These are phyloP conservation scores for Elsinoe australis DNA, from an alignment of 2,329 filamentous ascomycete species.

Conservation along the genomic window DNA sequence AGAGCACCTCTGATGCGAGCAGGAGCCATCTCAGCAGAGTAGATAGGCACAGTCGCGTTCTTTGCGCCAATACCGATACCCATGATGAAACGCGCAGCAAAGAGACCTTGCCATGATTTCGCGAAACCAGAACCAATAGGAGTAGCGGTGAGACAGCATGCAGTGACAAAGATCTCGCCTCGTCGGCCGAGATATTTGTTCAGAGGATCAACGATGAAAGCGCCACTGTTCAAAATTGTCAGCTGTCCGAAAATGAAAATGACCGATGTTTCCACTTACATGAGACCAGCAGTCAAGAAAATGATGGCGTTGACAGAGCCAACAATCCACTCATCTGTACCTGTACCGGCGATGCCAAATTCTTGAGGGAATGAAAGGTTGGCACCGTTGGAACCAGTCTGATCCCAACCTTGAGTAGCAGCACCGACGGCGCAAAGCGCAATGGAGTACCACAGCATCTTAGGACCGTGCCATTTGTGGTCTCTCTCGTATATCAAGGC, in stretches of 20 bases:
- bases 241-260: neutral
- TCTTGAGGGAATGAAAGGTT: slow-evolving; percentile 26
- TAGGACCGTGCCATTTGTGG: slow-evolving; percentile 61
- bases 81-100: slow-evolving; percentile 62
- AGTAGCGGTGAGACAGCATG: slow-evolving; percentile 54
- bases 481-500: slow-evolving; percentile 54
- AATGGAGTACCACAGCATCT: slow-evolving; percentile 58
- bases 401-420: slow-evolving; percentile 29
- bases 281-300: slow-evolving; percentile 39
- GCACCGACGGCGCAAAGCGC: slow-evolving; percentile 38
- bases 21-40: slow-evolving; percentile 39
- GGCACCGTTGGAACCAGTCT: slow-evolving; percentile 29
- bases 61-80: slow-evolving; percentile 49
- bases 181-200: slow-evolving; percentile 29
- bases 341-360: slow-evolving; percentile 22
- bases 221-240: slow-evolving; percentile 21
- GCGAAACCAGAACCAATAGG: slow-evolving; percentile 59
- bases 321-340: slow-evolving; percentile 39
- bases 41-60: slow-evolving; percentile 43
- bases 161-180: slow-evolving; percentile 33
- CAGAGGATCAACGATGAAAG: slow-evolving; percentile 28
- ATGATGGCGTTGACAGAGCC: slow-evolving; percentile 47
- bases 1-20: slow-evolving; percentile 53
- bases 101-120: slow-evolving; percentile 50
- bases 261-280: slow-evolving; percentile 23